Evolutionary conservation across 805 yeast species (phyloP).

Genomic region (Komagataella pseudopastoris): DNA sequence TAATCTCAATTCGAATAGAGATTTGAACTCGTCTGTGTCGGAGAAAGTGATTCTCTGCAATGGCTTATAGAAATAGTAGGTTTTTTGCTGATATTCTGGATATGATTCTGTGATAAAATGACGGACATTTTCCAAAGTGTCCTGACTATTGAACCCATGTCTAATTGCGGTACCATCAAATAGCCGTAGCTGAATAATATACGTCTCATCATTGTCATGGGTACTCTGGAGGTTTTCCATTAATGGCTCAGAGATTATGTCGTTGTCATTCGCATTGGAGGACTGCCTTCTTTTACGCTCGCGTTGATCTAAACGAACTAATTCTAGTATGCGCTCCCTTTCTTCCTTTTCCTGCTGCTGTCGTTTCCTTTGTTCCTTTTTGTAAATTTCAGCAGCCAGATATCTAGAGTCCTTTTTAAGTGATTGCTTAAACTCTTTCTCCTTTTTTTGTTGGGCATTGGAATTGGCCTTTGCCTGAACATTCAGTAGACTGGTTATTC

Average conservation of each 20-base stretch:
- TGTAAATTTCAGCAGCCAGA: constrained; percentile 20
- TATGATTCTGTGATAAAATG: constrained; percentile 37
- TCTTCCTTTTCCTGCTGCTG: constrained; percentile 30
- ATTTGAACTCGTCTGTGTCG: constrained; percentile 40
- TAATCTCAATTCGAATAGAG: constrained; percentile 41
- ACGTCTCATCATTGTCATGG: constrained; percentile 24
- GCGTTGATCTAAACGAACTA: constrained; percentile 38
- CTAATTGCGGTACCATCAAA: constrained; percentile 52
- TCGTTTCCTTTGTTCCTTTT: constrained; percentile 22
- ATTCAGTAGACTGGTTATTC: constrained; percentile 10
- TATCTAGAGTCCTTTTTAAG: constrained; percentile 29
- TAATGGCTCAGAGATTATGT: constrained; percentile 1
- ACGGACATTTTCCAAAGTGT: constrained; percentile 45
- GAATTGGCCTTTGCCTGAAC: constrained; percentile 4
- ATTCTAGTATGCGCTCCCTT: constrained; percentile 35
- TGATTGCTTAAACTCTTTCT: constrained; percentile 6
- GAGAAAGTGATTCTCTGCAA: constrained; percentile 54
- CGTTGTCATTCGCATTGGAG: neutral
- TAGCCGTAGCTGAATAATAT: constrained; percentile 35
- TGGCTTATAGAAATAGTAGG: constrained; percentile 36
- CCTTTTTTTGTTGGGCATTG: neutral
- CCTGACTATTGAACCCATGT: constrained; percentile 29
- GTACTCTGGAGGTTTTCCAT: constrained; percentile 9
- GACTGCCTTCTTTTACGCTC: constrained; percentile 20
- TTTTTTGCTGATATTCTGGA: constrained; percentile 32